Evolutionary conservation across 2,329 filamentous ascomycete species (phyloP).

Genomic region (Lachnellula hyalina): DNA sequence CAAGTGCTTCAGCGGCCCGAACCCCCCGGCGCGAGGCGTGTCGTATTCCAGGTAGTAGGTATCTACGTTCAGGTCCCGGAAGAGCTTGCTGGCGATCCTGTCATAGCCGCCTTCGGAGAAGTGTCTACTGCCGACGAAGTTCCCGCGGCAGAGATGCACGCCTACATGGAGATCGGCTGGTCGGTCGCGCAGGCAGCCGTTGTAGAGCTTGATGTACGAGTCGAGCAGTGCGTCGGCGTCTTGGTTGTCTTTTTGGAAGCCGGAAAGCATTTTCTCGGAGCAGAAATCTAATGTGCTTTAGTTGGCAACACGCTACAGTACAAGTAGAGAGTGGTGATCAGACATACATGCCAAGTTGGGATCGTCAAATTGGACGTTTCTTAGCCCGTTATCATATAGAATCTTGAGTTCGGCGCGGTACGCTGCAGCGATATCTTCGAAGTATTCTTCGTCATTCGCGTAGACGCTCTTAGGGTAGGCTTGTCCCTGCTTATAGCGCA

Average conservation of each 20-base stretch:
- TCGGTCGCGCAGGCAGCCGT: constrained; percentile 59
- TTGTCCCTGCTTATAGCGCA: constrained; percentile 50
- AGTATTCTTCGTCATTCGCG: constrained; percentile 47
- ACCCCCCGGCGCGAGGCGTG: constrained; percentile 59
- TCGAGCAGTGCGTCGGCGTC: constrained; percentile 63
- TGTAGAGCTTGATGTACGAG: constrained; percentile 73
- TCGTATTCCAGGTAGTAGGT: constrained; percentile 69
- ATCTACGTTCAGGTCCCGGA: constrained; percentile 56
- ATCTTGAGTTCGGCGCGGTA: constrained; percentile 48
- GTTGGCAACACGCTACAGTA: neutral
- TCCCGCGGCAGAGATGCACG: constrained; percentile 67
- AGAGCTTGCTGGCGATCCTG: constrained; percentile 61
- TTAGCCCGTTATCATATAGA: constrained; percentile 48
- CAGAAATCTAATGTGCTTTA: constrained; percentile 58
- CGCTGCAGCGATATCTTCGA: constrained; percentile 48
- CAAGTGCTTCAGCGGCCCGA: constrained; percentile 58
- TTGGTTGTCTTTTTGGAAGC: constrained; percentile 57
- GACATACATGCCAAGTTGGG: constrained; percentile 58
- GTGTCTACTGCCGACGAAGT: constrained; percentile 62
- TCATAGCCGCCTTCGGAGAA: constrained; percentile 65
- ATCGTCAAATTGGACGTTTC: constrained; percentile 52
- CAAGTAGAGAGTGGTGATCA: neutral
- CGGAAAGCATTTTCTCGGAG: constrained; percentile 64
- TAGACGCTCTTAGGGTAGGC: constrained; percentile 50
- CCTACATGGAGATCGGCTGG: constrained; percentile 70